Evolutionary conservation across 306 rosid genomes (phyloP), one percentile per base, ranked within the genome.

Genomic region (Prunus mume): DNA sequence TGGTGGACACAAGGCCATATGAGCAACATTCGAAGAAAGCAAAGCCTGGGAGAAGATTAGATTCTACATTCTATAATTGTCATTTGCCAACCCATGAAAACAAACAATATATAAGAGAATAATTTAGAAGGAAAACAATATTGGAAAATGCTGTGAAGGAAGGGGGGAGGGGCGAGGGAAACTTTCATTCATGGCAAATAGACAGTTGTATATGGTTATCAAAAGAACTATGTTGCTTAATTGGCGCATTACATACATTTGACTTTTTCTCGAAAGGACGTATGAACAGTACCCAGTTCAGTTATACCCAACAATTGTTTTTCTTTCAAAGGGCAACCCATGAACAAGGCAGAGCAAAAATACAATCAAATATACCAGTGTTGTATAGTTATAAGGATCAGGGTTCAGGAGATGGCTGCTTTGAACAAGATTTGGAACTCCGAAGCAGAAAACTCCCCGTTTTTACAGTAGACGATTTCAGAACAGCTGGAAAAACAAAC

Each of bases 401-500:
- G 47, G 68, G 79, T 62, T 15, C 38, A 80, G 68, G 80, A 84
- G 84, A 77, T 50, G 68, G 85, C 89, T 85, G 87, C 89, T 81
- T 78, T 47, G 47, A 76, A 65, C 49, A 68, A 63, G 67, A 67
- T 25, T 55, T 65, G 55, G 76, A 82, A 78, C 85, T 86, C 89
- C 93, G 78, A 78, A 76, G 84, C 88, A 85, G 86, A 79, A 86
- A 82, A 63, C 86, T 79, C 83, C 81, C 78, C 41, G 73, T 79
- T 81, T 64, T 82, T 76, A 82, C 73, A 73, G 75, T 14, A 64
- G 71, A 65, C 49, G 67, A 66, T 66, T 87, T 85, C 24, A 92
- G 84, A 95, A 95, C 88, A 95, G 82, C 87, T 95, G 98, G 85
- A 89, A 87, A 85, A 89, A 92, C 78, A 95, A 77, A 78, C 97